A percentile compares a stretch with the other conserved stretches of the same genome.
Conservation (phyloP, 352 stramenopile genomes). For the Pythium vanterpoolii region DNA sequence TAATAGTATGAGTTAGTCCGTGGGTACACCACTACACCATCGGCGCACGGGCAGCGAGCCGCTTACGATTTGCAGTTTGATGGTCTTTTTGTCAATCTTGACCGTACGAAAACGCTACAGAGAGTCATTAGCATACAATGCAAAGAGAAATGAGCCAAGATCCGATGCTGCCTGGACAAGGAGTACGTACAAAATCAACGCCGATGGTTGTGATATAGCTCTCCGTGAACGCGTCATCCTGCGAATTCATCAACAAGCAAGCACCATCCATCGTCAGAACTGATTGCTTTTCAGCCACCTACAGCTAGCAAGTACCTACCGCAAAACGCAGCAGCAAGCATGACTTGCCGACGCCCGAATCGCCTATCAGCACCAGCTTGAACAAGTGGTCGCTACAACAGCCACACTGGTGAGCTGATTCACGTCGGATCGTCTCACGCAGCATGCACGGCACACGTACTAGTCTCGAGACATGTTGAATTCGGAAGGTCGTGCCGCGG, state of each 20-base stretch:
- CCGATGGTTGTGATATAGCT: conserved; percentile 97
- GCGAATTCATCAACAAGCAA: background rate
- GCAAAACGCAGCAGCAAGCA: conserved; percentile 97
- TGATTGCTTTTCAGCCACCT: background rate
- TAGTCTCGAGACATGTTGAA: conserved; percentile 76
- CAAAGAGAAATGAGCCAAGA: background rate
- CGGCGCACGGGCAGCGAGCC: too few relatives aligned
- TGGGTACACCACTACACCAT: background rate
- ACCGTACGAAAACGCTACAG: conserved; percentile 93
- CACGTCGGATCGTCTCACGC: background rate
- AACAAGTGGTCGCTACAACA: conserved; percentile 91
- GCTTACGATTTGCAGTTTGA: conserved; percentile 97
- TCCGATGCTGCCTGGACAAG: background rate
- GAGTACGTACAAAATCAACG: conserved; percentile 90
- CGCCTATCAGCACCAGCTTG: conserved; percentile 98
- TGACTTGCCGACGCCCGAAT: conserved; percentile 98
- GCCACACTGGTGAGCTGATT: background rate
- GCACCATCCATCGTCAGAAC: background rate
- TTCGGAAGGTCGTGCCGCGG: background rate
- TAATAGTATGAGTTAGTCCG: background rate
- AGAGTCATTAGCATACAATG: conserved; percentile 25
- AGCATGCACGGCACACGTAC: conserved; percentile 26
- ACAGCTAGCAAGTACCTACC: conserved; percentile 36
- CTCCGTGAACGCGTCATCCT: conserved; percentile 98
- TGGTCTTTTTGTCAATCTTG: conserved; percentile 98